Conservation (phyloP, 2,329 filamentous ascomycete genomes). For the Dothistroma pini region DNA sequence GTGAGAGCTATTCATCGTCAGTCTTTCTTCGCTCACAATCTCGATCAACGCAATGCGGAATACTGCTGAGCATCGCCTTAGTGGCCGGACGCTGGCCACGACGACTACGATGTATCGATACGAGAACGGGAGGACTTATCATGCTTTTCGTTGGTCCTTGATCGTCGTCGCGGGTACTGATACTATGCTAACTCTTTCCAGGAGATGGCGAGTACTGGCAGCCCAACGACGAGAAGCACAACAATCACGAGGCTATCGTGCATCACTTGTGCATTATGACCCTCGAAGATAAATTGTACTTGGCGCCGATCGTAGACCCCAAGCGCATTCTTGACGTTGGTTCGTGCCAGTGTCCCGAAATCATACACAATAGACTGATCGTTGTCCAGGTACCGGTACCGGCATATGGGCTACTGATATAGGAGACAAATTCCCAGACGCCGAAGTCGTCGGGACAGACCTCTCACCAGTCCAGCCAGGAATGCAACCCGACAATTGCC, state of each 20-base stretch:
- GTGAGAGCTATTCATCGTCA: conserved; percentile 22
- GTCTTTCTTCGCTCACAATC: conserved; percentile 4
- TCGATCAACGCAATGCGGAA: neutral
- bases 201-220: conserved; percentile 35
- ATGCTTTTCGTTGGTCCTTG: conserved; percentile 32
- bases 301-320: conserved; percentile 30
- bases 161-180: neutral
- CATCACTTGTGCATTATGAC: conserved; percentile 42
- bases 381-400: conserved; percentile 42
- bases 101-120: conserved; percentile 38
- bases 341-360: neutral
- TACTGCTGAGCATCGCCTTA: conserved; percentile 20
- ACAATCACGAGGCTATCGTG: conserved; percentile 30
- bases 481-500: conserved; percentile 38
- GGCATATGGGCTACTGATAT: conserved; percentile 41
- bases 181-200: conserved; percentile 10
- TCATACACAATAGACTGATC: neutral
- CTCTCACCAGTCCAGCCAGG: conserved; percentile 35
- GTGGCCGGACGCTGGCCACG: conserved; percentile 38
- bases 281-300: conserved; percentile 30
- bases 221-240: conserved; percentile 37
- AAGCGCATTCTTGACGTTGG: conserved; percentile 44
- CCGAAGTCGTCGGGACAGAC: conserved; percentile 39
- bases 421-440: conserved; percentile 30
- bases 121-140: conserved; percentile 38